Evolutionary conservation across 371 early-diverging fungal genomes (phyloP).

Genomic region (Actinomucor elegans): DNA sequence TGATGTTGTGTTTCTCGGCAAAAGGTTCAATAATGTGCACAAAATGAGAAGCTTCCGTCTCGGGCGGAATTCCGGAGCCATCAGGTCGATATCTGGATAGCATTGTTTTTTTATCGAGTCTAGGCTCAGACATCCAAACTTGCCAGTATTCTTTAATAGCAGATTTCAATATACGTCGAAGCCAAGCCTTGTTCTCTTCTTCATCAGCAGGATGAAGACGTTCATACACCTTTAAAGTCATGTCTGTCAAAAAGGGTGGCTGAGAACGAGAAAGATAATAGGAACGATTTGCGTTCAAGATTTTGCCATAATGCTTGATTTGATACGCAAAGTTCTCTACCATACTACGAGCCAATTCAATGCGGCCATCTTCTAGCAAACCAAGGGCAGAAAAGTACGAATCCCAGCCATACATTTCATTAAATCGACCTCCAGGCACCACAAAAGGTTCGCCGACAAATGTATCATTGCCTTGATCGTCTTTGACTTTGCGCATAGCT

Average conservation of each 20-base stretch:
- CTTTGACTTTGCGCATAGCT: conserved; percentile 66
- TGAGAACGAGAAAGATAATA: conserved; percentile 97
- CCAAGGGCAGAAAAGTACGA: conserved; percentile 94
- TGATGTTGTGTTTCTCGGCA: conserved; percentile 67
- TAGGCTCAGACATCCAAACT: conserved; percentile 87
- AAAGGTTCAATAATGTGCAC: conserved; percentile 87
- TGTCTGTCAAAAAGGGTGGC: conserved; percentile 97
- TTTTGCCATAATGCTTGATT: conserved; percentile 96
- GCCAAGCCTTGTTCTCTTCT: conserved; percentile 72
- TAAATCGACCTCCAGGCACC: conserved; percentile 97
- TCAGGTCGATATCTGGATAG: conserved; percentile 85
- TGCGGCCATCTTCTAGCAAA: conserved; percentile 78
- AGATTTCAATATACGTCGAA: conserved; percentile 70
- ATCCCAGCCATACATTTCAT: conserved; percentile 99
- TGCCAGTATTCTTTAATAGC: conserved; percentile 91
- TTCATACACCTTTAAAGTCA: conserved; percentile 84
- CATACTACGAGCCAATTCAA: conserved; percentile 89
- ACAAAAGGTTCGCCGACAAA: conserved; percentile 88
- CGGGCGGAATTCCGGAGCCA: conserved; percentile 95
- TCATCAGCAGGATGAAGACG: conserved; percentile 51
- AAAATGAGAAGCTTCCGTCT: conserved; percentile 95
- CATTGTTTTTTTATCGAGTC: conserved; percentile 77
- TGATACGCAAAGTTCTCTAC: conserved; percentile 95
- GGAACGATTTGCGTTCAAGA: conserved; percentile 95
- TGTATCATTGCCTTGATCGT: conserved; percentile 52